Evolutionary conservation across 805 yeast genomes (phyloP), one percentile per base, ranked within the genome.

Genomic region (Nakazawaea siamensis): DNA sequence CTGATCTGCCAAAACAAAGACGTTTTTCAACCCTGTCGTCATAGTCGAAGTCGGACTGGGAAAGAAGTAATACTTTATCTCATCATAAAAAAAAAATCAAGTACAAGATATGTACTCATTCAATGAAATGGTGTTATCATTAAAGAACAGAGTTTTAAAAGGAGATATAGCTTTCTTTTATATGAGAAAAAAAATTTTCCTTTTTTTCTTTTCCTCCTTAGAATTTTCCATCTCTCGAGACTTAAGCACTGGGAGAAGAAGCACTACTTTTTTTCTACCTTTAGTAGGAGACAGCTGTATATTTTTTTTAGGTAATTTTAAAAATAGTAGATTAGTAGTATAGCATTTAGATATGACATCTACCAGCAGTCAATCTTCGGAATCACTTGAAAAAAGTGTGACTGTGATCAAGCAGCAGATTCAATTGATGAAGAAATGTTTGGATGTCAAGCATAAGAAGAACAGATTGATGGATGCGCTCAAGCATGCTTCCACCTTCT

Each of bases 31-130:
- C 86, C 87, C 70, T 75, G 76, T 81, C 88, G 86, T 80, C 92
- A 81, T 79, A 78, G 88, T 81, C 92, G 88, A 74, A n/a, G 64
- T 76, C 84, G 70, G 84, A 79, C 84, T 74, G 82, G 87, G 88
- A 81, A 81, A 80, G 88, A 81, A 80, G 87, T 62, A 66, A 28
- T 58, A 74, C 83, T 70, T 35, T 37, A 33, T 37, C 40, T 37
- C 40, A 37, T 37, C 40, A 37, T 37, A 30, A 25, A 29, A 21
- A 23, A 20, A 20, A 20, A 20, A 8, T 20, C 23, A 20, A 20
- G 10, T 20, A 20, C 23, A 20, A 20, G 9, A 21, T 21, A 10
- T 21, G 9, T 21, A 21, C 24, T 12, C 24, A 21, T 21, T 21
- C 24, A 21, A 21, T 21, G n/a, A n/a, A n/a, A n/a, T n/a, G n/a